Evolutionary conservation across 2,329 filamentous ascomycete species (phyloP).

Genomic region (Pseudogymnoascus sp.): DNA sequence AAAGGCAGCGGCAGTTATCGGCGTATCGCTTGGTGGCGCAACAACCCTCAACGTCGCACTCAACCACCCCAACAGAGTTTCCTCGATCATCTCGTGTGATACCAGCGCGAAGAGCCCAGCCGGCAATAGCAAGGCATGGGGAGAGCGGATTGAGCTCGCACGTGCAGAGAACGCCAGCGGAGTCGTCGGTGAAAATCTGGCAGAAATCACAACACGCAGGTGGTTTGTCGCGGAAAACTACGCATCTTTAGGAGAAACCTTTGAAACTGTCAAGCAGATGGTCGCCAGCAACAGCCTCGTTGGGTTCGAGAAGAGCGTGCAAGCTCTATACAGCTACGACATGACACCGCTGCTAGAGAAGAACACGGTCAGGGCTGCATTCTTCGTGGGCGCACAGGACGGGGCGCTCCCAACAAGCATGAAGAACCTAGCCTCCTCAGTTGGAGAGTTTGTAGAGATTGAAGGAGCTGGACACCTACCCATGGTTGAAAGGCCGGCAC

Average conservation of each 20-base stretch:
- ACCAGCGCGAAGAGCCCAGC: slow-evolving; percentile 66
- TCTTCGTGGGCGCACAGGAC: slow-evolving; percentile 67
- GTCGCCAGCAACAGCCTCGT: slow-evolving; percentile 60
- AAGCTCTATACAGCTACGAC: slow-evolving; percentile 66
- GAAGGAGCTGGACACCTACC: slow-evolving; percentile 70
- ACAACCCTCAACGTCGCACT: slow-evolving; percentile 69
- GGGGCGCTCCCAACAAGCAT: slow-evolving; percentile 72
- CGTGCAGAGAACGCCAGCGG: slow-evolving; percentile 40
- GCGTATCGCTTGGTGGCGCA: slow-evolving; percentile 74
- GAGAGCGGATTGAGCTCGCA: slow-evolving; percentile 62
- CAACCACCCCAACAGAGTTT: slow-evolving; percentile 50
- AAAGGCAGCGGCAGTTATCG: slow-evolving; percentile 58
- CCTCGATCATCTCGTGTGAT: slow-evolving; percentile 64
- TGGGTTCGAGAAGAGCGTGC: slow-evolving; percentile 60
- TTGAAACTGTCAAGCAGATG: slow-evolving; percentile 56
- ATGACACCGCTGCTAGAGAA: slow-evolving; percentile 47
- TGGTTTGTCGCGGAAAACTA: slow-evolving; percentile 65
- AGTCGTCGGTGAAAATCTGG: slow-evolving; percentile 57
- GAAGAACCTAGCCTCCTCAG: slow-evolving; percentile 57
- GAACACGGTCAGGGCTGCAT: slow-evolving; percentile 51
- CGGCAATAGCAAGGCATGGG: slow-evolving; percentile 72
- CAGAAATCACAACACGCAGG: slow-evolving; percentile 60
- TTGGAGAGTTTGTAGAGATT: slow-evolving; percentile 57
- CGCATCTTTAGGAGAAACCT: slow-evolving; percentile 39
- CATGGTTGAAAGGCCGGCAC: slow-evolving; percentile 68